Evolutionary conservation across 176 grass and related monocot genomes (phyloP), one percentile per base, ranked within the genome.

Genomic region (Carex pumila): DNA sequence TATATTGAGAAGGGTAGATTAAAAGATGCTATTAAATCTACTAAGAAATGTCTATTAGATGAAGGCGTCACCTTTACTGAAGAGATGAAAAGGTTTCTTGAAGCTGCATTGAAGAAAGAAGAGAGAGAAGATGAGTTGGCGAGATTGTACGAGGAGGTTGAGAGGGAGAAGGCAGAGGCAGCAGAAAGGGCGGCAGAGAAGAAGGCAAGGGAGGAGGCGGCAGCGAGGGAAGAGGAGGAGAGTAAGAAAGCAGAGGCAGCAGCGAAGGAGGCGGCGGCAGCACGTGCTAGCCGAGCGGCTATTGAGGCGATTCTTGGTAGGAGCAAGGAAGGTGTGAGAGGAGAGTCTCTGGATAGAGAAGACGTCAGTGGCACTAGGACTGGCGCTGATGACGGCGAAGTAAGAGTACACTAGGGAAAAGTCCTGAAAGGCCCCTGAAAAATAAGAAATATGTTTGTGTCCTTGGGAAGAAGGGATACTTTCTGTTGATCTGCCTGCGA

Each of bases 141-240:
- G n/a, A 88, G 86, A 71, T 79, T 97, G 61, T 91, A 90, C 31
- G 89, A 97, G 56, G 94, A 97, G 63, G 94, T 94, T 5, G 91
- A 91, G 81, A 93, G 21, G 62, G 89, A 89, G 79, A 94, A 90
- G 61, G 91, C 87, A 25, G 93, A 95, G 83, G 85, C 88, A 8
- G 85, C 83, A 74, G 89, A 88, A 80, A 87, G 86, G 53, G 89
- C 86, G 30, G 94, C 89, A 73, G 94, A 97, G 85, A 91, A 94
- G 89, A 94, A 97, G 66, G 89, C 94, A 60, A 97, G 79, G 85
- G 88, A 84, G 21, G 91, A 94, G 86, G 86, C 86, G 61, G 80
- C 93, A 85, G 89, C 84, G 34, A 97, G 87, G 71, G 94, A 94
- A 88, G 91, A 97, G 78, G 91, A 97, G 67, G 91, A 94, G 79